Base-by-base conservation (phyloP, 225 moss, liverwort and hornwort species). In the Takakia lepidozioides region DNA sequence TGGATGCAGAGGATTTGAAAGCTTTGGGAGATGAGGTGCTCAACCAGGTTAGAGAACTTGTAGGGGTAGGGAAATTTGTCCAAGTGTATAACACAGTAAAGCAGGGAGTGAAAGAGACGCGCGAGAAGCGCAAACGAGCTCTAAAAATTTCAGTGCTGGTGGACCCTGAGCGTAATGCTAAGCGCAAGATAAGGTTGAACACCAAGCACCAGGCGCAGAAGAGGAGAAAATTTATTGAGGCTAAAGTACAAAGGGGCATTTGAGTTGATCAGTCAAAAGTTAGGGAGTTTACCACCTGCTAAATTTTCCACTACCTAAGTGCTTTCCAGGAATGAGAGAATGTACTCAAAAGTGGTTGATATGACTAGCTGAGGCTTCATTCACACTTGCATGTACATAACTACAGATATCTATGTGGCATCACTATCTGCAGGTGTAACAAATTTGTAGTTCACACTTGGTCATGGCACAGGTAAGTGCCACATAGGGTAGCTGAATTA, bases 111-210 rank as follows among this genome's bases (percentile, higher is more conserved):
- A 87, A 83, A 40, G 69, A 72, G 61, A 69, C 70, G 34, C 78
- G 85, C 23, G 82, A 87, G 35, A 87, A 69, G 55, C 78, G 91
- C 22, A 98, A 85, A 55, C 59, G 71, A 35, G 73, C 81, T 14
- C 68, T 83, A 26, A 91, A 85, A 57, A 76, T 90, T 19, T 74
- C 64, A 18, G 91, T 87, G 20, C 70, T 98, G 63, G 83, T 83
- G 49, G 87, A 98, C 67, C 91, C 98, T 24, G 87, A 87, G 70
- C 77, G 73, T 32, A 80, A 68, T 56, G 91, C 98, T 5, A 90
- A 87, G 79, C 80, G 85, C 51, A 98, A 98, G 67, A 80, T 98
- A 35, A 78, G 51, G 51, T 56, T 85, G 60, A 61, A 87, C 13
- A 75, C 56, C 9, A 98, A 91, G 69, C 84, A 82, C 10, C 84